Evolutionary conservation across 73 alveolate species (phyloP).

Genomic region (Paramecium octaurelia): DNA sequence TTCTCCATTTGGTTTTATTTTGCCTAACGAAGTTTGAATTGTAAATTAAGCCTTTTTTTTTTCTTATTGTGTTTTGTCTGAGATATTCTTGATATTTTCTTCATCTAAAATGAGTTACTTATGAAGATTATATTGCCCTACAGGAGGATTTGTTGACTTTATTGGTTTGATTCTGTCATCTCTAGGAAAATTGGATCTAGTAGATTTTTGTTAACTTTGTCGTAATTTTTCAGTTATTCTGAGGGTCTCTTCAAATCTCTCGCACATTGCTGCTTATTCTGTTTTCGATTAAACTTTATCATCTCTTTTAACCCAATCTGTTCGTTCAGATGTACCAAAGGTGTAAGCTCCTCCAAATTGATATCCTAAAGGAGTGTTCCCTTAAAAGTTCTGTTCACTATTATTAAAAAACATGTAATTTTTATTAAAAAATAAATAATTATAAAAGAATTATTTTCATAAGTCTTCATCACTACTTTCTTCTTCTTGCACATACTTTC

Average conservation of each 20-base stretch:
- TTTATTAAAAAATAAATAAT: neutral
- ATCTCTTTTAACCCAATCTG: conserved; percentile 1
- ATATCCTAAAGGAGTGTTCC: conserved; percentile 37
- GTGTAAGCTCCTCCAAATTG: conserved; percentile 21
- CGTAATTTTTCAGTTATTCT: neutral
- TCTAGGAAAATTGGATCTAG: conserved; percentile 13
- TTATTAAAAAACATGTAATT: neutral
- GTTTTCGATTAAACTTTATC: neutral
- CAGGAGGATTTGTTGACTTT: conserved; percentile 23
- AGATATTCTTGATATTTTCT: neutral
- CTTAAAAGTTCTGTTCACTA: neutral
- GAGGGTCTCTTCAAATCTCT: neutral
- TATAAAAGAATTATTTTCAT: neutral
- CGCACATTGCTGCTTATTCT: neutral
- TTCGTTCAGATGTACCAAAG: conserved; percentile 24
- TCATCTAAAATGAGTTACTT: neutral
- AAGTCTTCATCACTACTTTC: conserved; percentile 1
- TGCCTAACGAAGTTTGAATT: conserved; percentile 3
- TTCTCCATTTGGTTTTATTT: conserved; percentile 1
- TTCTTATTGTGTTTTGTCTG: neutral
- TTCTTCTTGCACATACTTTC: neutral
- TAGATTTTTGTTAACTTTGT: neutral
- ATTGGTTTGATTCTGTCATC: conserved; percentile 20
- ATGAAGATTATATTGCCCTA: conserved; percentile 3
- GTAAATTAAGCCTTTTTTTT: neutral